Evolutionary conservation across 208 protist genomes (phyloP).

Genomic region (Trypanosoma cruzi): DNA sequence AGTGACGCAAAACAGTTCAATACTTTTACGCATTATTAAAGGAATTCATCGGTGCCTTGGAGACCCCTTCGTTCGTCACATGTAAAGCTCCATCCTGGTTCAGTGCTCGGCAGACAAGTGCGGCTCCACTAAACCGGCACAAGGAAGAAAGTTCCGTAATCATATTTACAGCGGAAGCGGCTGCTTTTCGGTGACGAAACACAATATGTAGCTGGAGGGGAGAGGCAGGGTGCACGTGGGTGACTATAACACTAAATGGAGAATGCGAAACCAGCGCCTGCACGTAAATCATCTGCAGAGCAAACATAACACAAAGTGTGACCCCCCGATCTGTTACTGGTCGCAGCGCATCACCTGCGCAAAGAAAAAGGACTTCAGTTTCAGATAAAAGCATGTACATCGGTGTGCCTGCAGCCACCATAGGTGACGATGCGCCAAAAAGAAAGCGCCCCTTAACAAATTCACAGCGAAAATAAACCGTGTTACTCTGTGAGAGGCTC

Average conservation of each 20-base stretch:
- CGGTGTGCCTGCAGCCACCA: slow-evolving; percentile 35
- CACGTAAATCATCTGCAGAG: slow-evolving; percentile 48
- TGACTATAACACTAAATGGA: slow-evolving; percentile 49
- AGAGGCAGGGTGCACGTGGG: slow-evolving; percentile 31
- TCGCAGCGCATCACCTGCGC: not conserved
- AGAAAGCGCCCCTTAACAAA: slow-evolving; percentile 39
- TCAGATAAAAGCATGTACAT: slow-evolving; percentile 36
- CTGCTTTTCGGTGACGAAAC: slow-evolving; percentile 27
- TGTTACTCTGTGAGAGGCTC: not conserved
- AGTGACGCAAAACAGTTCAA: not conserved
- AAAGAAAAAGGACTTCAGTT: slow-evolving; percentile 30
- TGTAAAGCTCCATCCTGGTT: slow-evolving; percentile 18
- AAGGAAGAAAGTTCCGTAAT: slow-evolving; percentile 32
- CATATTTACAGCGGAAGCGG: slow-evolving; percentile 26
- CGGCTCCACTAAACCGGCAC: slow-evolving; percentile 34
- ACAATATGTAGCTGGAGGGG: slow-evolving; percentile 40
- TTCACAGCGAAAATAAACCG: slow-evolving; percentile 36
- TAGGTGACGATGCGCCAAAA: slow-evolving; percentile 11
- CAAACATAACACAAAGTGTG: slow-evolving; percentile 32
- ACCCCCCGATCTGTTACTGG: not conserved
- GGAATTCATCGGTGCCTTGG: not conserved
- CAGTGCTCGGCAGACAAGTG: slow-evolving; percentile 37
- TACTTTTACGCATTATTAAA: not conserved
- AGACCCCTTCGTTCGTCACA: not conserved
- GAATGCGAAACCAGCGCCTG: slow-evolving; percentile 18